Base-by-base conservation (phyloP, 345 rosid species). In the Microthlaspi erraticum region DNA sequence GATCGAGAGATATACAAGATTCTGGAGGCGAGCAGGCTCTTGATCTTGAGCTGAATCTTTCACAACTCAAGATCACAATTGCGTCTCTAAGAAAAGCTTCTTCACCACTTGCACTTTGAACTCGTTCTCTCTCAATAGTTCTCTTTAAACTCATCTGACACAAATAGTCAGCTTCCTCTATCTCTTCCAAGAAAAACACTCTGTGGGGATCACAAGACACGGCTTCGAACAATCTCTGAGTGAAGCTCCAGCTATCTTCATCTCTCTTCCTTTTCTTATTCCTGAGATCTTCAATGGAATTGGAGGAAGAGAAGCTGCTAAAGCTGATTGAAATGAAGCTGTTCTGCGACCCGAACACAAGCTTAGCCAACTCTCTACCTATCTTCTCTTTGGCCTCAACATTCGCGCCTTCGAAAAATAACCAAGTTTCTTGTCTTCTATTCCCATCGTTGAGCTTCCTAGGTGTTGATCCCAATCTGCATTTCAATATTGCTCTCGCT, bases 381-480 rank as follows among this genome's bases (percentile, higher is more conserved):
- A 83, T 78, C 73, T 77, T 89, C 68, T 89, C 90, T 59, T 92
- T 89, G 8, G 84, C 86, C 71, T 84, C 79, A 51, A 55, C 38
- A 71, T 89, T 92, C 7, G 43, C 75, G 34, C 98, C 98, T 66
- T 76, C 82, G 69, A 92, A 92, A 62, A 82, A 63, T 29, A 92
- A 56, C 96, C 98, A 92, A 13, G 96, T 84, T 44, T 92, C 94
- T 69, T 84, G 87, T 72, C 79, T 87, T n/a, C 5, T 53, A 16
- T 74, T 37, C 44, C 68, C 72, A 5, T 64, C 12, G 6, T 36
- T 48, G 32, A 54, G 52, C 73, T 81, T 84, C 68, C 83, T 79
- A 62, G 74, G 79, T 10, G 72, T 44, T 71, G 71, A 79, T n/a
- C 90, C 84, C 0, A 91, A 88, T 75, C 97, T 83, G 82, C 95